phyloP scores from a whole-genome alignment of 2,329 filamentous ascomycete genomes.

The Trichoderma lentiforme region DNA sequence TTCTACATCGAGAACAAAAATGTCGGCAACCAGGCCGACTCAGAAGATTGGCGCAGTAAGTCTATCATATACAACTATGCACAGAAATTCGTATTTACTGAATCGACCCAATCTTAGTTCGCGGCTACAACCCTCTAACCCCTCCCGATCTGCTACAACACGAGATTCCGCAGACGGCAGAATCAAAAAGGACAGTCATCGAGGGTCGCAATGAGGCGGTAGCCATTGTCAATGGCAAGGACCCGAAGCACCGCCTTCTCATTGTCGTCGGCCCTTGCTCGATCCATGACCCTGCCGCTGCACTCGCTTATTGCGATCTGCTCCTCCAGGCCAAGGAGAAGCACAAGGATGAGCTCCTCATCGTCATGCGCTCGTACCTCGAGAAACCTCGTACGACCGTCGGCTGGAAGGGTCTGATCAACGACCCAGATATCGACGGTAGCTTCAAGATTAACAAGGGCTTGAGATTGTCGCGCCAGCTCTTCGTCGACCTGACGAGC shows the following conservation, averaged over 20 bases:
- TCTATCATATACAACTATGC: slow-evolving; percentile 16
- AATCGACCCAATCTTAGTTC: slow-evolving; percentile 50
- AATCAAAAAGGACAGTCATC: slow-evolving; percentile 59
- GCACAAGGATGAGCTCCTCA: slow-evolving; percentile 82
- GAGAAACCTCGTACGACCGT: slow-evolving; percentile 98
- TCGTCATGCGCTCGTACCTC: slow-evolving; percentile 97
- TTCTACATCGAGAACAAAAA: slow-evolving; percentile 78
- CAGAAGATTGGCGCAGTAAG: slow-evolving; percentile 82
- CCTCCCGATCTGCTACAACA: slow-evolving; percentile 92
- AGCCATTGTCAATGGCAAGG: slow-evolving; percentile 65
- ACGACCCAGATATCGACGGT: slow-evolving; percentile 97
- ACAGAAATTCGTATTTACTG: background rate
- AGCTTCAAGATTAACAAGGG: slow-evolving; percentile 99
- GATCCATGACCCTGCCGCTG: slow-evolving; percentile 89
- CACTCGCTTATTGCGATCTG: slow-evolving; percentile 87
- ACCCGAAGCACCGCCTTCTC: slow-evolving; percentile 57
- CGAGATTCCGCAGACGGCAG: slow-evolving; percentile 67
- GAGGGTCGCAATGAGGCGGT: slow-evolving; percentile 61
- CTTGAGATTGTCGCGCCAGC: slow-evolving; percentile 75
- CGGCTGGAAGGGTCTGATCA: slow-evolving; percentile 98
- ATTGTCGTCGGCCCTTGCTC: slow-evolving; percentile 93
- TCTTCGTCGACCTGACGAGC: slow-evolving; percentile 88
- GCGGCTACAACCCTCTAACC: slow-evolving; percentile 89
- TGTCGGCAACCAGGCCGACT: slow-evolving; percentile 68
- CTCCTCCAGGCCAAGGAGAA: slow-evolving; percentile 80